Percentiles rank a stretch among this genome's conserved stretches.
These are phyloP conservation scores for Yamadazyma olivae DNA, from an alignment of 805 yeast genomes.

Conservation along the genomic window DNA sequence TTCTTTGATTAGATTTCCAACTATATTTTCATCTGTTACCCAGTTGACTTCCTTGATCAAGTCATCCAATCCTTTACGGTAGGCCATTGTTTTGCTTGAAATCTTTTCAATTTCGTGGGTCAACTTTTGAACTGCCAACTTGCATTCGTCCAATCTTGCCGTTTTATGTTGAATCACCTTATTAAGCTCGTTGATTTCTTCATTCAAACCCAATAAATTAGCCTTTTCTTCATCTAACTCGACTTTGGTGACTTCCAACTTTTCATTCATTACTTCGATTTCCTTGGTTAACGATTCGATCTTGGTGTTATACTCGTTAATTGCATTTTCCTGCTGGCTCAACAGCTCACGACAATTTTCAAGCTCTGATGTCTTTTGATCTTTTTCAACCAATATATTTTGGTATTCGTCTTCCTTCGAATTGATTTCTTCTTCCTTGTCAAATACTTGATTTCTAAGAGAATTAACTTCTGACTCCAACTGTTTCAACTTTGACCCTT, in stretches of 20 bases:
- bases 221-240: constrained; percentile 54
- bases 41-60: constrained; percentile 62
- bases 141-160: constrained; percentile 44
- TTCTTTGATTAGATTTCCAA: constrained; percentile 55
- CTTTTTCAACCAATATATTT: constrained; percentile 63
- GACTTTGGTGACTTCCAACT: constrained; percentile 17
- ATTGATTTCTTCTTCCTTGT: constrained; percentile 41
- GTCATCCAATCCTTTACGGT: constrained; percentile 39
- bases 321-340: constrained; percentile 24
- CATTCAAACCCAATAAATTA: constrained; percentile 64
- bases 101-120: constrained; percentile 54
- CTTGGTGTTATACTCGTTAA: constrained; percentile 16
- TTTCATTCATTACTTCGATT: constrained; percentile 17
- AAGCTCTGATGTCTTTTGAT: constrained; percentile 62
- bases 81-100: constrained; percentile 29
- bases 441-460: constrained; percentile 30
- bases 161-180: constrained; percentile 40
- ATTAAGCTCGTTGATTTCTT: constrained; percentile 66
- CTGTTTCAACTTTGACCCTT: constrained; percentile 74
- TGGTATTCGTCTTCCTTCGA: constrained; percentile 54
- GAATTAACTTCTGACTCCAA: constrained; percentile 50
- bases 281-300: constrained; percentile 20
- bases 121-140: constrained; percentile 51
- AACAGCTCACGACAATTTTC: constrained; percentile 42
- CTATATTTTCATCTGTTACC: constrained; percentile 64